Evolutionary conservation across 805 yeast species (phyloP).

Genomic region (Maudiozyma turicensis): DNA sequence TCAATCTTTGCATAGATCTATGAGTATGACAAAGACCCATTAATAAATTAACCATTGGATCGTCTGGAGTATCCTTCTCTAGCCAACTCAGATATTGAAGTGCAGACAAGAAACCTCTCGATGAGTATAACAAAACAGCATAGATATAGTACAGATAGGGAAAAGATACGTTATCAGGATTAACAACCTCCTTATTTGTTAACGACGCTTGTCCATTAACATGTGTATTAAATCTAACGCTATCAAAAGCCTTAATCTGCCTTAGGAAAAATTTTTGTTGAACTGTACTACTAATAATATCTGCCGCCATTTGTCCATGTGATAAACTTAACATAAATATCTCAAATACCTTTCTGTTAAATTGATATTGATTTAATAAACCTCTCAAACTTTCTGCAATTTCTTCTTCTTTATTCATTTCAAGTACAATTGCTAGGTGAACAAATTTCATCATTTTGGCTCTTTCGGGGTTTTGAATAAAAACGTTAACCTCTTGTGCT

Average conservation of each 20-base stretch:
- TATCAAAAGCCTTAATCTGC: slow-evolving; percentile 82
- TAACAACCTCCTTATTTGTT: slow-evolving; percentile 38
- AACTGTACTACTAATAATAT: slow-evolving; percentile 60
- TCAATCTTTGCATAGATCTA: slow-evolving; percentile 83
- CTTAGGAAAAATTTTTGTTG: slow-evolving; percentile 86
- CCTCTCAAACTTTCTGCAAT: slow-evolving; percentile 52
- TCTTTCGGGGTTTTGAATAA: slow-evolving; percentile 52
- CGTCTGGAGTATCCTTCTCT: slow-evolving; percentile 54
- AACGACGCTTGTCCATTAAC: slow-evolving; percentile 76
- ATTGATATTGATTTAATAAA: slow-evolving; percentile 61
- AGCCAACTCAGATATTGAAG: slow-evolving; percentile 68
- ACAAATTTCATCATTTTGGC: slow-evolving; percentile 55
- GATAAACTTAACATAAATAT: slow-evolving; percentile 59
- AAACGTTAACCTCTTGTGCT: slow-evolving; percentile 72
- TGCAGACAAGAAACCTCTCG: slow-evolving; percentile 75
- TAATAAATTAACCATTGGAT: slow-evolving; percentile 68
- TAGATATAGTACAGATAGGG: slow-evolving; percentile 72
- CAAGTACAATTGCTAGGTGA: slow-evolving; percentile 48
- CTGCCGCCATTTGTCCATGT: slow-evolving; percentile 45
- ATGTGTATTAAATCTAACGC: slow-evolving; percentile 41
- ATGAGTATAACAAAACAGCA: slow-evolving; percentile 69
- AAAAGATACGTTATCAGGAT: slow-evolving; percentile 37
- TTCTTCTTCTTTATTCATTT: slow-evolving; percentile 39
- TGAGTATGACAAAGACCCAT: slow-evolving; percentile 78
- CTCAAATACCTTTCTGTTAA: slow-evolving; percentile 57